Evolutionary conservation across 23 red algal genomes (phyloP).

Genomic region (Chondrus crispus): DNA sequence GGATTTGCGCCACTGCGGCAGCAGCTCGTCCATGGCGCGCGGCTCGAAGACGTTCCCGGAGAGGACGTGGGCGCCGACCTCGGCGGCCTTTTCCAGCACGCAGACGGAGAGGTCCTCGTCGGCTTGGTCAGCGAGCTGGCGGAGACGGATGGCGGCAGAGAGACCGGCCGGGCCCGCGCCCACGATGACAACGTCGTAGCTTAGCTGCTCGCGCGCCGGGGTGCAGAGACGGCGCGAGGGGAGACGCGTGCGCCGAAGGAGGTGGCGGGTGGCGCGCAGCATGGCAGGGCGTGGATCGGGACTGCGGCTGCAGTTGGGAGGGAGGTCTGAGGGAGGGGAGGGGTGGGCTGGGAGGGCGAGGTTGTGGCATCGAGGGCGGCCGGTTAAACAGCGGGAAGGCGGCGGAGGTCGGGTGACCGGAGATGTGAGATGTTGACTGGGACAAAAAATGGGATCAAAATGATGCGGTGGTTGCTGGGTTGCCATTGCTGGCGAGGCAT

Average conservation of each 20-base stretch:
- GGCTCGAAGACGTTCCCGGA: constrained; percentile 95
- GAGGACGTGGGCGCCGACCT: constrained; percentile 93
- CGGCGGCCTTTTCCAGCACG: constrained; percentile 88
- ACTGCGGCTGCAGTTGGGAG: too few relatives aligned
- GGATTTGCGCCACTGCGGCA: constrained; percentile 75
- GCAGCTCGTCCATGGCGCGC: constrained; percentile 88
- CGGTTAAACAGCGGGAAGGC: too few relatives aligned
- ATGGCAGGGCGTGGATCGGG: too few relatives aligned
- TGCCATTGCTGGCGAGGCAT: too few relatives aligned
- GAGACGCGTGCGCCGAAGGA: neutral
- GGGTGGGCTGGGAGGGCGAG: too few relatives aligned
- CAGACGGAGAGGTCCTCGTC: constrained; percentile 76
- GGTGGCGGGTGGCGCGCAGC: neutral
- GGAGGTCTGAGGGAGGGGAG: too few relatives aligned
- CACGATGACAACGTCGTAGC: constrained; percentile 92
- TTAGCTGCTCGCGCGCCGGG: constrained; percentile 56
- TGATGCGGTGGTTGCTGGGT: too few relatives aligned
- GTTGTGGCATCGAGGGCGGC: too few relatives aligned
- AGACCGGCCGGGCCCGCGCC: constrained; percentile 95
- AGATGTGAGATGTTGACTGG: too few relatives aligned
- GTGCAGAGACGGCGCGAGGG: neutral
- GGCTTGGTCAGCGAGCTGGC: constrained; percentile 39
- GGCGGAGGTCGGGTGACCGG: too few relatives aligned
- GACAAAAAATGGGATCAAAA: too few relatives aligned
- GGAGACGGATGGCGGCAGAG: constrained; percentile 86